Evolutionary conservation across 345 rosid species (phyloP).

Genomic region (thale cress (Arabidopsis thaliana)): DNA sequence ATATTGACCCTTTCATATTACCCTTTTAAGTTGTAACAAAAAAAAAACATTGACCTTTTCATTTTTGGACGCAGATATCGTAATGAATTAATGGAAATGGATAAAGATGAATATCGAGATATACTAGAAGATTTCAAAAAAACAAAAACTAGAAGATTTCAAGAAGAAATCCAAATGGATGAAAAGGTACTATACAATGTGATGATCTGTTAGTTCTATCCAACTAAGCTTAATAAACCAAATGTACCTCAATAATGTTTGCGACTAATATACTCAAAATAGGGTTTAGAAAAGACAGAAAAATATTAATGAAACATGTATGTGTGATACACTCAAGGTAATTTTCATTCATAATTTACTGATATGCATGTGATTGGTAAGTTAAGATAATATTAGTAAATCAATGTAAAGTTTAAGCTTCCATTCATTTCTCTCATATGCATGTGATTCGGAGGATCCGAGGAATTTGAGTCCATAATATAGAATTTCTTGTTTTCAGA

Average conservation of each 20-base stretch:
- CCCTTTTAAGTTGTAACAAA: no score
- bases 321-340: neutral
- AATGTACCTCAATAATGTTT: neutral
- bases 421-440: neutral
- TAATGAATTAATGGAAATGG: neutral
- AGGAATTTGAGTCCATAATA: constrained; percentile 3
- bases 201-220: neutral
- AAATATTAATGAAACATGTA: neutral
- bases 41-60: no score
- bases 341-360: neutral
- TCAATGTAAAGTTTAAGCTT: constrained; percentile 4
- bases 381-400: neutral
- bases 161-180: neutral
- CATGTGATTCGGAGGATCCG: constrained; percentile 11
- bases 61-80: neutral
- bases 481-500: neutral
- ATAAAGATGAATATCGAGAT: neutral
- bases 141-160: no score
- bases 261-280: neutral
- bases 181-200: neutral
- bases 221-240: neutral
- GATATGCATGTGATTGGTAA: neutral
- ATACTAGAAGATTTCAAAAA: neutral
- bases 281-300: neutral
- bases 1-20: no score